Evolutionary conservation across 1,284 basidiomycete genomes (phyloP), one percentile per base, ranked within the genome.

Genomic region (Apiotrichum akiyoshidainum): DNA sequence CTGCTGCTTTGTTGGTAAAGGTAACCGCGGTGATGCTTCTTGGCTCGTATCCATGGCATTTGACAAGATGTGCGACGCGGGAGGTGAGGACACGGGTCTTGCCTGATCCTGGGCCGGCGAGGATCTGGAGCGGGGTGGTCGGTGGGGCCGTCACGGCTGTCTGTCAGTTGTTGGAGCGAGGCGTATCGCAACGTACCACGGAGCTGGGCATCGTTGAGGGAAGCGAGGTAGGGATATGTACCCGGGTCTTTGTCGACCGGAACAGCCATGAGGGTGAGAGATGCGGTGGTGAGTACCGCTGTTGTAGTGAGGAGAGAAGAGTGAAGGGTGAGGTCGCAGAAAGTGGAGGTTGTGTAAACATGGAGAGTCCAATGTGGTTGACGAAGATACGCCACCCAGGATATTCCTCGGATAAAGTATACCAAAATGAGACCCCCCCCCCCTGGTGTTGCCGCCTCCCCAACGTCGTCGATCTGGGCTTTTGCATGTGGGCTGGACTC

Each of bases 1-100:
- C 87, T 1, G 92, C 90, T 5, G 92, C 90, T 77, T 93, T 92
- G 80, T 92, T 92, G 7, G 88, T 90, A 73, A 90, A 90, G 0
- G 89, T 90, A 2, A 91, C 88, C 1, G 88, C 87, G 62, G 86
- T 88, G 76, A 91, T 88, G 47, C 85, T 80, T 6, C 81, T 79
- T 0, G 89, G 85, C 12, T 80, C 73, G 31, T 87, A 74, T 13
- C 70, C 70, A 69, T 87, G 84, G 46, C 82, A 75, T 22, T 85
- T 77, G 40, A 92, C 85, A 21, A 94, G 80, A 70, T 90, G 82
- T 0, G 87, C 89, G 40, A 92, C 88, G 16, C 90, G 82, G 41
- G 85, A 85, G 2, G 88, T 92, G 21, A 94, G 76, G n/a, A 89
- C 87, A 77, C 87, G 69, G 0, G 79, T 80, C 66, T 82, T 82